Conservation (phyloP, 352 stramenopile species). For the Phytopythium ostracodes region DNA sequence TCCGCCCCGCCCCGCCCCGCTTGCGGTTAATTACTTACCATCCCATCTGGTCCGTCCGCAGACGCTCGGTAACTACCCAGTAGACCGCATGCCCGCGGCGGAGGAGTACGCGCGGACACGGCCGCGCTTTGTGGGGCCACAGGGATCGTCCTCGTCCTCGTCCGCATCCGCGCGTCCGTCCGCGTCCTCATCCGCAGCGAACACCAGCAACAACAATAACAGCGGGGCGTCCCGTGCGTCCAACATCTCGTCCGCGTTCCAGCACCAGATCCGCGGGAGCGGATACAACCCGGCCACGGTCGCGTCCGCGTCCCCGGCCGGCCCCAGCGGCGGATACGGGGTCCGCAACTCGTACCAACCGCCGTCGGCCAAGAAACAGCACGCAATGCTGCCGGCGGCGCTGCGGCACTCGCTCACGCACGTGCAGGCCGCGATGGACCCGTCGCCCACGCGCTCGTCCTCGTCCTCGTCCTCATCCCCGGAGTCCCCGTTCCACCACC, state of each 20-base stretch:
- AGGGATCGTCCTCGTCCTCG: background rate
- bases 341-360: slow-evolving; percentile 37
- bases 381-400: slow-evolving; percentile 12
- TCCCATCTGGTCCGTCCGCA: background rate
- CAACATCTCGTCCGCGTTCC: slow-evolving; percentile 23
- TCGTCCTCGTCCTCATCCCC: slow-evolving; percentile 15
- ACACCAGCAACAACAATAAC: background rate
- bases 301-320: slow-evolving; percentile 4
- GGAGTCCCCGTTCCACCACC: slow-evolving; percentile 12
- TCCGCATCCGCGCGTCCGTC: background rate
- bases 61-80: background rate
- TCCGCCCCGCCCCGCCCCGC: too few species aligned
- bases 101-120: slow-evolving; percentile 33
- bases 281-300: slow-evolving; percentile 8
- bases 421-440: slow-evolving; percentile 27
- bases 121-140: slow-evolving; percentile 19
- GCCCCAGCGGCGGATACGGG: slow-evolving; percentile 1
- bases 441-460: slow-evolving; percentile 25
- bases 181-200: background rate
- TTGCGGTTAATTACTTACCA: too few species aligned
- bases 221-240: slow-evolving; percentile 7
- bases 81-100: slow-evolving; percentile 27
- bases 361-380: slow-evolving; percentile 21
- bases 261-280: slow-evolving; percentile 22
- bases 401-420: slow-evolving; percentile 51